These are phyloP conservation scores for Amanita rubescens DNA, from an alignment of 768 basidiomycete species.

Conservation along the genomic window DNA sequence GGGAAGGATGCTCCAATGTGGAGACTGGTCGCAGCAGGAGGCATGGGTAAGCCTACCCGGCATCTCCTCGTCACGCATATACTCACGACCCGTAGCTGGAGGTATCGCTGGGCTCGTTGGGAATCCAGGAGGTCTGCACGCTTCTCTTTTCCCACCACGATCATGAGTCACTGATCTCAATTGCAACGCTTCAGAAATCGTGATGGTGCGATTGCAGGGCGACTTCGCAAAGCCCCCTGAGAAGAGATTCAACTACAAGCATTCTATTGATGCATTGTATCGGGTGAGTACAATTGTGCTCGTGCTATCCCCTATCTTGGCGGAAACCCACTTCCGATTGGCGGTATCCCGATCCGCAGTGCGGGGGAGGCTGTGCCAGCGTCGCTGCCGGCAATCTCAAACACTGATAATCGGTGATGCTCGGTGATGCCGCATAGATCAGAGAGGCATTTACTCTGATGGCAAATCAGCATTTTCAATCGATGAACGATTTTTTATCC, in stretches of 20 bases:
- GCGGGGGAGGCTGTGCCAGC: constrained; percentile 2
- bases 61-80: constrained; percentile 5
- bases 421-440: not conserved
- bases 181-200: constrained; percentile 44
- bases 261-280: constrained; percentile 83
- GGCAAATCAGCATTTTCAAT: not conserved
- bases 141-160: not conserved
- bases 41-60: constrained; percentile 62
- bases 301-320: not conserved
- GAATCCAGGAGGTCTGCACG: constrained; percentile 66
- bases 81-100: constrained; percentile 46
- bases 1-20: constrained; percentile 67
- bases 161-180: not conserved
- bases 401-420: not conserved
- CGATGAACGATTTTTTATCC: not conserved
- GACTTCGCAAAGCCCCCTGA: constrained; percentile 86
- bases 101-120: constrained; percentile 84
- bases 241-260: constrained; percentile 85
- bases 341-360: not conserved
- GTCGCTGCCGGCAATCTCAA: not conserved
- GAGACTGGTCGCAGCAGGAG: constrained; percentile 75
- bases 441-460: not conserved
- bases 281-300: constrained; percentile 43
- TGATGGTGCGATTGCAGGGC: constrained; percentile 85
- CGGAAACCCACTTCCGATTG: not conserved